Percentiles rank a stretch among this genome's conserved stretches.
phyloP scores from a whole-genome alignment of 176 grass and related monocot species.

The Oryza rufipogon region DNA sequence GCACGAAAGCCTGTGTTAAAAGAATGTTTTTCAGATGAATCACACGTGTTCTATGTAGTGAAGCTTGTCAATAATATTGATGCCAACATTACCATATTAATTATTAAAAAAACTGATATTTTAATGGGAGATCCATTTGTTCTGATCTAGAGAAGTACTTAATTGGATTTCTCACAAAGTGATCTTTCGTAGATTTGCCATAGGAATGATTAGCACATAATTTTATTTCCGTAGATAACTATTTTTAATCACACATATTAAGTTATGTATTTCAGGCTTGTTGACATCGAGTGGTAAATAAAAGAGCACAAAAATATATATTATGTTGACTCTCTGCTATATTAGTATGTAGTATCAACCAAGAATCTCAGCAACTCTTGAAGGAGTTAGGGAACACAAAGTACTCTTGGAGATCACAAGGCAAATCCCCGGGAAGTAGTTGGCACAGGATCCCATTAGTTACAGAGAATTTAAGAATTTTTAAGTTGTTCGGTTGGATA shows the following conservation, averaged over 20 bases:
- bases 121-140: background rate
- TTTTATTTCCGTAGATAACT: background rate
- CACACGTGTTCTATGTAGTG: background rate
- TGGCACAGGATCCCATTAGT: background rate
- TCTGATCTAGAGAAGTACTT: background rate
- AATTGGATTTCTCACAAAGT: background rate
- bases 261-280: background rate
- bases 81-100: background rate
- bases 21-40: background rate
- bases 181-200: too few relatives aligned
- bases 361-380: background rate
- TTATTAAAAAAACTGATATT: background rate
- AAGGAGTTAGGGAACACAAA: background rate
- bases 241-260: background rate
- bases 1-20: background rate
- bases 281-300: background rate
- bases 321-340: background rate
- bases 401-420: background rate
- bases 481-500: background rate
- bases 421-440: background rate
- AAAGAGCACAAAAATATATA: background rate
- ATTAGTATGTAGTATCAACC: background rate
- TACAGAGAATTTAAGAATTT: constrained; percentile 9
- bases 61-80: background rate
- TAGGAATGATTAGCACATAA: background rate